Percentiles rank a stretch among this genome's conserved stretches.
phyloP scores from a whole-genome alignment of 208 protist species.

The Eutreptiella sp. region DNA sequence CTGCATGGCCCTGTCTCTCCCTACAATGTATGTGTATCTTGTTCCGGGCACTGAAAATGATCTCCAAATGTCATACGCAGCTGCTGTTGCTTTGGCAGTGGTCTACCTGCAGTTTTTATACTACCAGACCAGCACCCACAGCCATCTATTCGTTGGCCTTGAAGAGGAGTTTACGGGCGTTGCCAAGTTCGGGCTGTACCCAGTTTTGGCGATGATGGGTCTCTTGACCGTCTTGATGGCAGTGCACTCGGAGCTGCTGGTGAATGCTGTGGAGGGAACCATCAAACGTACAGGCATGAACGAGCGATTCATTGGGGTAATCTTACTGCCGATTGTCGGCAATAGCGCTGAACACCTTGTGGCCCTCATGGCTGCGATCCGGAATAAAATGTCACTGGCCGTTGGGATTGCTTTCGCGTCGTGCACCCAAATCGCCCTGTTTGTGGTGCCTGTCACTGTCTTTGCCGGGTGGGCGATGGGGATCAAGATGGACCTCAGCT shows the following conservation, averaged over 20 bases:
- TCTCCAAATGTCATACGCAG: too few relatives aligned
- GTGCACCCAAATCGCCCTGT: slow-evolving; percentile 59
- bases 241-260: slow-evolving; percentile 37
- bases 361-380: slow-evolving; percentile 46
- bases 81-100: too few relatives aligned
- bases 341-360: slow-evolving; percentile 47
- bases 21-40: slow-evolving; percentile 36
- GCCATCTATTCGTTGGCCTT: slow-evolving; percentile 24
- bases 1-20: slow-evolving; percentile 43
- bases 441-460: slow-evolving; percentile 59
- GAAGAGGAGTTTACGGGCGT: slow-evolving; percentile 44
- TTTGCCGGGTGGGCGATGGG: slow-evolving; percentile 47
- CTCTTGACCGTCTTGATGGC: slow-evolving; percentile 34
- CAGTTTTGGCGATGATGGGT: too few relatives aligned
- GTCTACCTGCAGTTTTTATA: too few relatives aligned
- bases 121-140: not conserved
- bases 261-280: slow-evolving; percentile 37
- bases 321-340: slow-evolving; percentile 56
- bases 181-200: slow-evolving; percentile 33
- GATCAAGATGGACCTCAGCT: slow-evolving; percentile 48
- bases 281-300: slow-evolving; percentile 31
- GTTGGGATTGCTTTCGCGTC: slow-evolving; percentile 56
- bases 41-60: too few relatives aligned
- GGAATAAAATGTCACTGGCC: slow-evolving; percentile 61
- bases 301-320: slow-evolving; percentile 49